These are phyloP conservation scores for Apiospora pterosperma DNA, from an alignment of 2,329 filamentous ascomycete genomes.

Conservation along the genomic window DNA sequence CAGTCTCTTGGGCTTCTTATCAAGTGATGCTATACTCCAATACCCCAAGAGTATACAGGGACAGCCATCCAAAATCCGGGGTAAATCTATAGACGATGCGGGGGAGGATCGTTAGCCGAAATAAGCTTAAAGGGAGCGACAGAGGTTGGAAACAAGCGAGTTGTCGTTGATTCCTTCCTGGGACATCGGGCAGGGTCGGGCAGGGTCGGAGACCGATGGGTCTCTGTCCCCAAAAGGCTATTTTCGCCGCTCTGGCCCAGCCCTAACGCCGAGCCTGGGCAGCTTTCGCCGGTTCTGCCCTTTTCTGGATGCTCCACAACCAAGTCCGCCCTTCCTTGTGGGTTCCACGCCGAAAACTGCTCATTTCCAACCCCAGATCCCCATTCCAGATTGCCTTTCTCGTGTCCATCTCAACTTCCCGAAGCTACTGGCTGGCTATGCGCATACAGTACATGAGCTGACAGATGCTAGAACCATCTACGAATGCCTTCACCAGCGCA, in stretches of 20 bases:
- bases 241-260: background rate
- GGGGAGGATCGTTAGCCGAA: background rate
- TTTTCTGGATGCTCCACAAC: background rate
- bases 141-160: background rate
- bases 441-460: background rate
- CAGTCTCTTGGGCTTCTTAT: background rate
- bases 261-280: background rate
- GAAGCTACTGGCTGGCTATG: background rate
- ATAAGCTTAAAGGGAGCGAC: background rate
- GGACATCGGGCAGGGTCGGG: no score
- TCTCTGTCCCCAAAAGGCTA: background rate
- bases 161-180: background rate
- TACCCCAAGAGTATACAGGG: background rate
- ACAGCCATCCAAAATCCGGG: background rate
- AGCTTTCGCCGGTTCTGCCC: background rate
- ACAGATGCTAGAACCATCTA: conserved; percentile 7
- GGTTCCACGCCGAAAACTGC: background rate
- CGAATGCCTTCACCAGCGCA: conserved; percentile 31
- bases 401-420: background rate
- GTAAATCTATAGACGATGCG: background rate
- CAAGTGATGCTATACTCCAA: background rate
- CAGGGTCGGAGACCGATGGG: background rate
- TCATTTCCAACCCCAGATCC: background rate
- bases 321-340: background rate
- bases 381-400: background rate